Evolutionary conservation across 2,329 filamentous ascomycete genomes (phyloP).

Genomic region (Apiospora hydei): DNA sequence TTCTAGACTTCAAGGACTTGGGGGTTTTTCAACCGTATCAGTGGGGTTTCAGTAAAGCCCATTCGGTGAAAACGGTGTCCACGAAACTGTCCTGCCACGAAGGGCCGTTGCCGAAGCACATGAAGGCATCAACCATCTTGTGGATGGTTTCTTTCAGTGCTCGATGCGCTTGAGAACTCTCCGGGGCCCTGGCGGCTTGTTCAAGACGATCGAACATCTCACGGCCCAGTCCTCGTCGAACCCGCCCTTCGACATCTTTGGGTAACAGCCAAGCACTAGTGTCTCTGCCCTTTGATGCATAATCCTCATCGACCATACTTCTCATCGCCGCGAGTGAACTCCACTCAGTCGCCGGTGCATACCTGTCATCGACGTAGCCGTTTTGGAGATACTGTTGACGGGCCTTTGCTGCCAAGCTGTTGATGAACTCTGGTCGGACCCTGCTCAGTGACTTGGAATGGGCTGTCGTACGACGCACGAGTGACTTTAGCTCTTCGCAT

Average conservation of each 20-base stretch:
- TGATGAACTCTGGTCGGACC: constrained; percentile 31
- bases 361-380: constrained; percentile 29
- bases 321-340: constrained; percentile 28
- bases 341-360: constrained; percentile 7
- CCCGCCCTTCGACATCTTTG: constrained; percentile 30
- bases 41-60: neutral
- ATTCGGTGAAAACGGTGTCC: constrained; percentile 21
- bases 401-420: constrained; percentile 35
- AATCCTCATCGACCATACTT: constrained; percentile 30
- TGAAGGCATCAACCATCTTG: constrained; percentile 34
- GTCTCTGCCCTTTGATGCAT: constrained; percentile 30
- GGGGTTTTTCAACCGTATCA: no score
- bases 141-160: constrained; percentile 29
- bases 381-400: constrained; percentile 33
- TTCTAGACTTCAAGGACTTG: neutral
- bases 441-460: constrained; percentile 32
- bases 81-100: constrained; percentile 32
- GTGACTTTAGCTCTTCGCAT: constrained; percentile 21
- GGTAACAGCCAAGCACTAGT: constrained; percentile 33
- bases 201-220: constrained; percentile 25
- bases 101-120: constrained; percentile 41
- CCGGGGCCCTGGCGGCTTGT: constrained; percentile 25
- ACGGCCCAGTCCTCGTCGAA: constrained; percentile 14
- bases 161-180: constrained; percentile 9
- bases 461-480: constrained; percentile 26